Evolutionary conservation across 192 early-diverging fungal genomes (phyloP), one percentile per base, ranked within the genome.

Genomic region (Coemansia pectinata): DNA sequence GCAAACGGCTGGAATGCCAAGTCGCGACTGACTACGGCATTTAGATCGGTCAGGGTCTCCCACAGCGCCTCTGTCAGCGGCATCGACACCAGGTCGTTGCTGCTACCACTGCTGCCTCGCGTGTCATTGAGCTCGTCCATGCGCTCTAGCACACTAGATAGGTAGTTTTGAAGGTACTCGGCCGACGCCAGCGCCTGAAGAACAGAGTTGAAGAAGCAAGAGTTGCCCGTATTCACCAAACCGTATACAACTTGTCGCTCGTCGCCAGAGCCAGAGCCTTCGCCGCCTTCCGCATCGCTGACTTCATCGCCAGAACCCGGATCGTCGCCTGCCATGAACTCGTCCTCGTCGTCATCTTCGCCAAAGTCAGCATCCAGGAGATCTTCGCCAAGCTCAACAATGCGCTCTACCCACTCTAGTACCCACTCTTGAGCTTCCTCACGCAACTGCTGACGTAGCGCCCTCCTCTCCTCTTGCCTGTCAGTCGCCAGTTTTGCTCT

Each of bases 181-280:
- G 81, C 74, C 39, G 85, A 83, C 29, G 85, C 85, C 48, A 86
- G 72, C 36, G 85, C 95, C 87, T 97, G 95, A 31, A 97, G 63
- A 6, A 94, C 92, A 17, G 91, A 92, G 83, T 97, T 97, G 76
- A 97, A 87, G 70, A 95, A 97, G 77, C 95, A 97, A 53, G 94
- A 92, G 74, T 97, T 97, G 52, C 95, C 95, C 23, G 90, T 88
- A 60, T 97, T 97, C 62, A 91, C 86, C 48, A 97, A 85, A 2
- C 95, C 95, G 67, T 86, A 84, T 47, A 92, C 84, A 8, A 75
- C 74, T 65, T 84, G 77, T 17, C 72, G 72, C 62, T 70, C 72
- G 63, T 79, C 78, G 11, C 45, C 55, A 27, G 55, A 47, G 14
- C 62, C 58, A 41, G 9, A 12, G 14, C 70, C 66, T 14, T 71